Base-by-base conservation (phyloP, 2,329 filamentous ascomycete genomes). In the Niveomyces coronatus region DNA sequence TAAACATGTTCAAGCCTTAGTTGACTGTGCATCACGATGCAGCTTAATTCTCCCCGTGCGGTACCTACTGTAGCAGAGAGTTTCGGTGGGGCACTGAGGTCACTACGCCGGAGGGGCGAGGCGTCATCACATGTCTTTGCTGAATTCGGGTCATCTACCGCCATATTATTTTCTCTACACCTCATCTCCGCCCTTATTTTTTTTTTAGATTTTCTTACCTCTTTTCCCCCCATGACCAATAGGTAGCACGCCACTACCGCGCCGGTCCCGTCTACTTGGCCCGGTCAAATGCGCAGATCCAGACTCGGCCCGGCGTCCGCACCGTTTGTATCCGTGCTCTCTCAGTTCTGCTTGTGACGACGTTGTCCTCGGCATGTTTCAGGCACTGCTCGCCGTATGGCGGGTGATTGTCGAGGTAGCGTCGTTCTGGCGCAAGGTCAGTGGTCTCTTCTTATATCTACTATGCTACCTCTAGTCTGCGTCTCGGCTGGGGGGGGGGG, bases 361-460 rank as follows among this genome's bases (percentile, higher is more conserved):
- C 28, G 37, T 14, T 47, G n/a, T 47, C 53, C 53, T 58, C 55
- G 52, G 55, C 51, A 57, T 61, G 50, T 47, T 63, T 66, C 60
- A 60, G 52, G 54, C 68, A 43, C 53, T 65, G 32, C 48, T 64
- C 43, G 65, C 70, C 30, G 54, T 80, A 41, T 72, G 70, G 61
- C 66, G 65, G 45, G 67, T 82, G 60, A 53, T 81, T 24, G 54
- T 75, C 23, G 76, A 82, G 45, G 75, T 82, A 34, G 57, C 68
- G 42, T 58, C 64, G 30, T 82, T 79, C 54, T 82, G 77, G 77
- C 67, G 69, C 54, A 63, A 66, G 54, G 79, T 81, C 58, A 46
- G 59, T 8, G 14, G 33, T 26, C 29, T 8, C 14, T 18, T 23
- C 19, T 23, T 42, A 28, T 35, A 35, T 42, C 42, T 31, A 39